Evolutionary conservation across 306 rosid species (phyloP).

Genomic region (Trichosanthes truncata): DNA sequence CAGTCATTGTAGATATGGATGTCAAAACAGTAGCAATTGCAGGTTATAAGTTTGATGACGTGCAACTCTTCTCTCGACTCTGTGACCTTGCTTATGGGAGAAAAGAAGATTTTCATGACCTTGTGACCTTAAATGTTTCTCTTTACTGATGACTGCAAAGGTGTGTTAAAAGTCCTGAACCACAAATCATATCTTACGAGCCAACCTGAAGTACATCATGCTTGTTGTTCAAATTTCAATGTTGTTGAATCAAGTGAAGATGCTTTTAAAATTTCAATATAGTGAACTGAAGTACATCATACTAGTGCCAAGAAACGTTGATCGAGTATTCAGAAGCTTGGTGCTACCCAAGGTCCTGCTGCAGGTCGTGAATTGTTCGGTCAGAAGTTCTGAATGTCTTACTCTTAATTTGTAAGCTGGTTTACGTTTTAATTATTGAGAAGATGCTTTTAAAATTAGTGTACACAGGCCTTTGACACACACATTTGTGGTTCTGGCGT

Average conservation of each 20-base stretch:
- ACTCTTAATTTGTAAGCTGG: slow-evolving; percentile 18
- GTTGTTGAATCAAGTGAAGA: neutral
- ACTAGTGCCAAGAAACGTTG: neutral
- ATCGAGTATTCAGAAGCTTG: slow-evolving; percentile 55
- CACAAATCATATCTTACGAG: neutral
- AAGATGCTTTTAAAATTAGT: neutral
- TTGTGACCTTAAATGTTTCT: neutral
- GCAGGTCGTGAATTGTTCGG: slow-evolving; percentile 43
- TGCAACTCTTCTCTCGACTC: neutral
- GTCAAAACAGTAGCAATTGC: neutral
- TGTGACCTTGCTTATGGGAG: neutral
- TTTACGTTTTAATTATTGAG: neutral
- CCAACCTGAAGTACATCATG: neutral
- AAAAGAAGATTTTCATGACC: neutral
- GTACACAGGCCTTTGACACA: neutral
- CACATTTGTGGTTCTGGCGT: neutral
- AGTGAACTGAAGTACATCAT: neutral
- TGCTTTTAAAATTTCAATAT: neutral
- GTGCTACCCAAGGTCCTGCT: slow-evolving; percentile 50
- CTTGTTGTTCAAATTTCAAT: neutral
- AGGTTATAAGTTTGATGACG: neutral
- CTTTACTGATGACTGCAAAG: neutral
- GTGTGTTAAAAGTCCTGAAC: neutral
- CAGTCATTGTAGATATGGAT: neutral
- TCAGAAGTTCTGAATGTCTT: slow-evolving; percentile 45